A percentile compares a stretch with the other conserved stretches of the same genome.
Conservation (phyloP, 306 rosid species). For the Pueraria montana region DNA sequence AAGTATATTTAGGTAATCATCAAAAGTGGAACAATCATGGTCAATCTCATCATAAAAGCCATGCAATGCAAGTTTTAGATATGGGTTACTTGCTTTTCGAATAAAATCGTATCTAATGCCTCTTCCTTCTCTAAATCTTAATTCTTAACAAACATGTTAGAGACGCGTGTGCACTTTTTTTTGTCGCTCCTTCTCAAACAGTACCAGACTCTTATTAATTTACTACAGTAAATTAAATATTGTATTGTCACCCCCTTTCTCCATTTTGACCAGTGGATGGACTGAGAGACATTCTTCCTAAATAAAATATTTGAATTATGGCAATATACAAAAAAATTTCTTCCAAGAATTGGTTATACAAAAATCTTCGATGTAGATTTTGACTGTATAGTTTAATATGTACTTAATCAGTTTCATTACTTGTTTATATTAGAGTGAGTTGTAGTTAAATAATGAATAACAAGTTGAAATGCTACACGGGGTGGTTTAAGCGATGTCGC, state of each 20-base stretch:
- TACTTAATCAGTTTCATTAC: not conserved
- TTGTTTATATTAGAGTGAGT: not conserved
- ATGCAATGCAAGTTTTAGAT: not conserved
- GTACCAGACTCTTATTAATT: not conserved
- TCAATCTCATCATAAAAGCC: slow-evolving; percentile 8
- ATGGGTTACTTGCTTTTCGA: not conserved
- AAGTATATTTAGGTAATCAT: slow-evolving; percentile 34
- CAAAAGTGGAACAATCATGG: slow-evolving; percentile 5
- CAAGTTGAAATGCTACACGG: not conserved
- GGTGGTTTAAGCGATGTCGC: not conserved
- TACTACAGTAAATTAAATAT: not conserved
- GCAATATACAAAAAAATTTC: not conserved
- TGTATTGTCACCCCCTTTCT: not conserved
- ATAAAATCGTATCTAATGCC: not conserved
- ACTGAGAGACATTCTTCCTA: no score
- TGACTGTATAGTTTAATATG: not conserved
- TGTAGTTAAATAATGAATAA: not conserved
- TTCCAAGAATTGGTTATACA: not conserved
- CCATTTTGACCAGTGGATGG: not conserved
- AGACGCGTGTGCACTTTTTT: not conserved
- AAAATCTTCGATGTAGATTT: not conserved
- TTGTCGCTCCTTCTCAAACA: not conserved
- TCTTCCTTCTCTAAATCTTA: not conserved
- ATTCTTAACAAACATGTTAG: not conserved
- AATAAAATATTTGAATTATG: no score